Evolutionary conservation across 139 green algal genomes (phyloP).

Genomic region (Closterium sp.): DNA sequence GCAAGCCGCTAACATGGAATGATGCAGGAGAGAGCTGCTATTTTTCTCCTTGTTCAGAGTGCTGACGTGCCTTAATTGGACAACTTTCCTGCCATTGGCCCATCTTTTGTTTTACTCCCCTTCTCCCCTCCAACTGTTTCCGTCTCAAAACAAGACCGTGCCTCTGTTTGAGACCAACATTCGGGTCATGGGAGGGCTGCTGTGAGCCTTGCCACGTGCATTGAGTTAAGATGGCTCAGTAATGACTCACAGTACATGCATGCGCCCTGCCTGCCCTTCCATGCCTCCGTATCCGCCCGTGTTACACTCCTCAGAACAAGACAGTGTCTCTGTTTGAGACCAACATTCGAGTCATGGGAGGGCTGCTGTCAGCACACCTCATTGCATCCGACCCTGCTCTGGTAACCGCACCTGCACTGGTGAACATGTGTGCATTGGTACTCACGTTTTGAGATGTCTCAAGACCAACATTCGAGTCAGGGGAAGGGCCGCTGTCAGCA

Average conservation of each 20-base stretch:
- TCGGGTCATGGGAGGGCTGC: slow-evolving; percentile 53
- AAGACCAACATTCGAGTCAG: slow-evolving; percentile 63
- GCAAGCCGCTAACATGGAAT: no score
- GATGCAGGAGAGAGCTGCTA: no score
- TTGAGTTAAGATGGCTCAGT: no score
- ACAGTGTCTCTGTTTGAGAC: slow-evolving; percentile 61
- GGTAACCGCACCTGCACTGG: neutral
- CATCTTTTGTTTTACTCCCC: no score
- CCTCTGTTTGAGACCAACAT: slow-evolving; percentile 70
- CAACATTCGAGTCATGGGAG: slow-evolving; percentile 65
- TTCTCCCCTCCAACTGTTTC: no score
- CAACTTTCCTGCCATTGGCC: no score
- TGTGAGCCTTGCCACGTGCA: slow-evolving; percentile 17
- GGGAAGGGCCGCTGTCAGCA: slow-evolving; percentile 53
- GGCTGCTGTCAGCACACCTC: slow-evolving; percentile 55
- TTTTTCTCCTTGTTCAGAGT: no score
- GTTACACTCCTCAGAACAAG: slow-evolving; percentile 26
- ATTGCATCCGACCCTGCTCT: neutral
- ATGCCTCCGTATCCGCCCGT: no score
- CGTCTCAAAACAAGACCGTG: slow-evolving; percentile 47
- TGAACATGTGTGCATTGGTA: neutral
- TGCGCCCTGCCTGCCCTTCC: no score
- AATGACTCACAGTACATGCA: no score
- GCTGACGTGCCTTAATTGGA: no score
- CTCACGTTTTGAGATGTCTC: no score